Conservation (phyloP, 306 rosid species). For the Rosa lucieae region DNA sequence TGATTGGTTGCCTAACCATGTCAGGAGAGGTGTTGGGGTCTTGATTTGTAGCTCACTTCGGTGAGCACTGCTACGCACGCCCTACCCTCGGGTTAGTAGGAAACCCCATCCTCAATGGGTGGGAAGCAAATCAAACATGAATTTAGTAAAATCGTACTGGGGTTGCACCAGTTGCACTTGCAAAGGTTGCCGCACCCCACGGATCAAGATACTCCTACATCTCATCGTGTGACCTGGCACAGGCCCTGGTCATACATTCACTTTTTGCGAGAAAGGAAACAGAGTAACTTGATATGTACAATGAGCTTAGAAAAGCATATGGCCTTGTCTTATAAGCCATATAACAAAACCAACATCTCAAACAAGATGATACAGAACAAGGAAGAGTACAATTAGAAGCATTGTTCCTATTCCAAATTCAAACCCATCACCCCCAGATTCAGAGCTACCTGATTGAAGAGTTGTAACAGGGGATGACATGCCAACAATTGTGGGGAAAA, state of each 20-base stretch:
- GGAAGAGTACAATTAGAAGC: slow-evolving; percentile 36
- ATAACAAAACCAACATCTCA: not conserved
- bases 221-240: not conserved
- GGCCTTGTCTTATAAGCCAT: not conserved
- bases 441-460: slow-evolving; percentile 12
- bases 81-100: not conserved
- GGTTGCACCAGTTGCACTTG: not conserved
- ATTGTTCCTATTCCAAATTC: slow-evolving; percentile 36
- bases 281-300: not conserved
- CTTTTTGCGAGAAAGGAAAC: not conserved
- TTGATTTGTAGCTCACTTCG: not conserved
- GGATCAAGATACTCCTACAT: not conserved
- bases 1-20: not conserved
- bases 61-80: not conserved
- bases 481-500: slow-evolving; percentile 28
- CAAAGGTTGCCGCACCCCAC: not conserved
- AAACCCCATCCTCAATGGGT: not conserved
- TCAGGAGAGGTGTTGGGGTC: not conserved
- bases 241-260: not conserved
- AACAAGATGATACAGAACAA: slow-evolving; percentile 34
- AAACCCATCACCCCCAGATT: slow-evolving; percentile 26
- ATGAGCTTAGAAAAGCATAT: not conserved
- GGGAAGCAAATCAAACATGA: not conserved
- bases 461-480: slow-evolving; percentile 8
- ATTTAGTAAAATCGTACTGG: not conserved